phyloP scores from a whole-genome alignment of 768 basidiomycete species.

The Mycena olivaceomarginata region DNA sequence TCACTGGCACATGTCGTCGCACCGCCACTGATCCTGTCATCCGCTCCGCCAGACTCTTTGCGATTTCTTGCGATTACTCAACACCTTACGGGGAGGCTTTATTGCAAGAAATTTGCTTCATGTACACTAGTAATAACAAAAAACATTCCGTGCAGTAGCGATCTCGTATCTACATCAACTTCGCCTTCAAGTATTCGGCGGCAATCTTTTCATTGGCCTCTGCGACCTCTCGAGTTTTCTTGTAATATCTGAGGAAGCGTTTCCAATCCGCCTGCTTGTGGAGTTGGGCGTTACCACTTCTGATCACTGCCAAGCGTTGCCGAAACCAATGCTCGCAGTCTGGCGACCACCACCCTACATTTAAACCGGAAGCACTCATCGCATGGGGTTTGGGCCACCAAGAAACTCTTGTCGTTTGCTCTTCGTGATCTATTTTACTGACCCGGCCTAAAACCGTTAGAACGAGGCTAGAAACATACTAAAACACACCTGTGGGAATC shows the following conservation, averaged over 20 bases:
- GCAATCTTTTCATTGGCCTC: constrained; percentile 4
- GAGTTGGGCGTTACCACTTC: not conserved
- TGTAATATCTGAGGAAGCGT: not conserved
- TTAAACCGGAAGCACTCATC: constrained; percentile 10
- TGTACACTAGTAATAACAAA: too few relatives aligned
- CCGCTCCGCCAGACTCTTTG: too few relatives aligned
- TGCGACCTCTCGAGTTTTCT: not conserved
- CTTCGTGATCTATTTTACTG: not conserved
- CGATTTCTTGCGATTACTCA: too few relatives aligned
- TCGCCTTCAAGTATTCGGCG: not conserved
- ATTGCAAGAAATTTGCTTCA: too few relatives aligned
- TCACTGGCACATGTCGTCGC: too few relatives aligned
- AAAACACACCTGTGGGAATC: constrained; percentile 19
- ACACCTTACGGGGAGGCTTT: too few relatives aligned
- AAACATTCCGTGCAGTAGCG: too few relatives aligned
- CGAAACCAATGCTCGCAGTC: constrained; percentile 30
- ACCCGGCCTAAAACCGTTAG: not conserved
- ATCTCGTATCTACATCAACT: too few relatives aligned
- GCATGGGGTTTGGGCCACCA: constrained; percentile 31
- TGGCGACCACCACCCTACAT: constrained; percentile 24
- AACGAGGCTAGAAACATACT: not conserved
- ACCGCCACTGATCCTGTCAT: too few relatives aligned
- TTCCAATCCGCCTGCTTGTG: constrained; percentile 23
- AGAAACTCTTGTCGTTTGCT: not conserved
- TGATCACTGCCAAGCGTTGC: not conserved